Evolutionary conservation across 352 stramenopile species (phyloP).

Genomic region (Phytophthora idaei): DNA sequence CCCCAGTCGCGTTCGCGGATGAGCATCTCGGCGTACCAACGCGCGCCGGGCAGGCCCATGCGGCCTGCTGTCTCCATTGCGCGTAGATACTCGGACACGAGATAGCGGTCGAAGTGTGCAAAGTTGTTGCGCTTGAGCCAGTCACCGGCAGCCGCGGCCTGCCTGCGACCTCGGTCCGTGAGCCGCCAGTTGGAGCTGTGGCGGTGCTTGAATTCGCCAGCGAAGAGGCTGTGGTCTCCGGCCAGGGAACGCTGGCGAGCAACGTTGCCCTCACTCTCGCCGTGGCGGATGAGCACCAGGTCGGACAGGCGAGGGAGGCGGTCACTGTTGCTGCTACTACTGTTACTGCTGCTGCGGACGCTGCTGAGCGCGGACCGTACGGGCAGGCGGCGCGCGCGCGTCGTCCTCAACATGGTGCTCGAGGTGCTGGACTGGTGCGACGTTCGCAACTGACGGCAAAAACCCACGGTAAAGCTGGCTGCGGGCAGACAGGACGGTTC

Average conservation of each 20-base stretch:
- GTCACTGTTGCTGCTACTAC: conserved; percentile 27
- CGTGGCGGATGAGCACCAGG: conserved; percentile 89
- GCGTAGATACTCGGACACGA: conserved; percentile 88
- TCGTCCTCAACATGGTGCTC: conserved; percentile 29
- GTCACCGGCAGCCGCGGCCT: conserved; percentile 76
- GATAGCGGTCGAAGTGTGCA: conserved; percentile 82
- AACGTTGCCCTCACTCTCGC: conserved; percentile 90
- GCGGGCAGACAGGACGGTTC: conserved; percentile 8
- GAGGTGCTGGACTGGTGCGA: conserved; percentile 20
- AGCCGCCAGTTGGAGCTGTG: conserved; percentile 90
- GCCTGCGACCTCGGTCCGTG: conserved; percentile 78
- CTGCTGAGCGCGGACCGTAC: background rate
- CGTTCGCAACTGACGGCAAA: conserved; percentile 35
- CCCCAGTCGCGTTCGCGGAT: conserved; percentile 90
- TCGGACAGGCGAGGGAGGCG: conserved; percentile 69
- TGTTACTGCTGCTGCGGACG: conserved; percentile 9
- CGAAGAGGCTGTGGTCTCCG: conserved; percentile 86
- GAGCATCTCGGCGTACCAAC: conserved; percentile 90
- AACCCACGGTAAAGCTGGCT: conserved; percentile 11
- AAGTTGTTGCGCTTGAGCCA: conserved; percentile 85
- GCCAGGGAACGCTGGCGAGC: conserved; percentile 81
- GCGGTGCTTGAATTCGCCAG: conserved; percentile 89
- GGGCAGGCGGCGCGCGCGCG: conserved; percentile 14
- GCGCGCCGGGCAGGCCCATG: conserved; percentile 69
- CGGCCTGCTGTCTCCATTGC: conserved; percentile 87